Base-by-base conservation (phyloP, 257 asterid genomes). In the Plantago major region DNA sequence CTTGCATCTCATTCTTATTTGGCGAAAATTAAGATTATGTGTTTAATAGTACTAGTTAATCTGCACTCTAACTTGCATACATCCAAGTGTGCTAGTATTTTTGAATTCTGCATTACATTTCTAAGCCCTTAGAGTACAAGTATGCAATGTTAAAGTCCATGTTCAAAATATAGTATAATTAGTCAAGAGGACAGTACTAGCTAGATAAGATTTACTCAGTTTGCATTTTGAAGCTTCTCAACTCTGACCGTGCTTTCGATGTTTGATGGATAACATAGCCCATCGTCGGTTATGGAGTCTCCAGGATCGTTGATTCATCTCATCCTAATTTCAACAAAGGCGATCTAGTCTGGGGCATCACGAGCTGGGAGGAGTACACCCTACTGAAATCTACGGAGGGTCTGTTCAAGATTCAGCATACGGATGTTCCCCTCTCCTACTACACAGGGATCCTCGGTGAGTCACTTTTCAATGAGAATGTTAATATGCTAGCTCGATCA, bases 311-410 rank as follows among this genome's bases (percentile, higher is more conserved):
- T 73, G 90, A 85, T 66, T 85, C 94, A 37, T 55, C 68, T 17
- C 22, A 73, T 69, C 76, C 86, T 6, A 76, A 78, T 45, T 85
- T 78, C 73, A 76, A 77, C 55, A 77, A 78, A 40, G 90, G 69
- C 30, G 94, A 85, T 26, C 44, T 85, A 28, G 48, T 78, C 9
- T 76, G 85, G 87, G 84, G 88, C 5, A 10, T 65, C 7, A 72
- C 74, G 9, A 78, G 80, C 15, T 86, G 90, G 95, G 95, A 86
- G 63, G 86, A 86, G 22, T 83, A 83, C 44, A 79, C 77, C 59
- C 64, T 76, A 0, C 46, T 80, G 12, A 70, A 69, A 50, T 62
- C 76, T 2, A 28, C 78, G 1, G 59, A 69, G 14, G 56, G 59
- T 15, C 64, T 73, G 30, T 73, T 72, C 51, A 86, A 86, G 18